These are phyloP conservation scores for Flaveria ramosissima DNA, from an alignment of 129 eudicot genomes.

Conservation along the genomic window DNA sequence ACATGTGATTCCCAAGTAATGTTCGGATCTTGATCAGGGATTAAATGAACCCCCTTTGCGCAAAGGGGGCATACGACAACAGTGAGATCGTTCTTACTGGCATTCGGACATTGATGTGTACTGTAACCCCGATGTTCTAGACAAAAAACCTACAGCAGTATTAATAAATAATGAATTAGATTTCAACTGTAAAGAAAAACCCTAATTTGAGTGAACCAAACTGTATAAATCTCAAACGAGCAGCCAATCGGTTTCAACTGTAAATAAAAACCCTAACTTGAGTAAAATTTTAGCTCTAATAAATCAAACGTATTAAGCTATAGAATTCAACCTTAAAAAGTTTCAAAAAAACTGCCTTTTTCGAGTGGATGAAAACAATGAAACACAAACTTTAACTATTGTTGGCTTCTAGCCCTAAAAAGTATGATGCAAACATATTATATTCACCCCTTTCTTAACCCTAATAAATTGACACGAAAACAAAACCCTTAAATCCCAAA, in stretches of 20 bases:
- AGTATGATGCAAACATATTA: neutral
- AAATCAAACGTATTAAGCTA: neutral
- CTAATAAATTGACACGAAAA: neutral
- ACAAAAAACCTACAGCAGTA: conserved; percentile 65
- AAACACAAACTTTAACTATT: neutral
- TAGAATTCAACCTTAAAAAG: neutral
- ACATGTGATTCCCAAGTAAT: conserved; percentile 96
- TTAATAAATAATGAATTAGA: neutral
- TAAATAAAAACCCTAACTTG: neutral
- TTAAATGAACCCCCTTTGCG: conserved; percentile 85
- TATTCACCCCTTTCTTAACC: neutral
- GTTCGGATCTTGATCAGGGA: conserved; percentile 86
- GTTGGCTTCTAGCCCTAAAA: neutral
- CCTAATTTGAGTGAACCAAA: no score
- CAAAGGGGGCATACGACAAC: conserved; percentile 93
- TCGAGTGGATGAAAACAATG: neutral
- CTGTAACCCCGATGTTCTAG: conserved; percentile 84
- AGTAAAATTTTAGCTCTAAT: neutral
- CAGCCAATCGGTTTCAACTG: neutral
- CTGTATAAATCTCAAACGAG: neutral
- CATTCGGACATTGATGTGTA: conserved; percentile 72
- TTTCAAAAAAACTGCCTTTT: neutral
- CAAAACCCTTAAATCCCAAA: no score
- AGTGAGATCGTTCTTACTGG: conserved; percentile 68
- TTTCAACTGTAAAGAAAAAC: no score